Evolutionary conservation across 208 protist species (phyloP), one percentile per base, ranked within the genome.

Genomic region (Blastocrithidia nonstop): DNA sequence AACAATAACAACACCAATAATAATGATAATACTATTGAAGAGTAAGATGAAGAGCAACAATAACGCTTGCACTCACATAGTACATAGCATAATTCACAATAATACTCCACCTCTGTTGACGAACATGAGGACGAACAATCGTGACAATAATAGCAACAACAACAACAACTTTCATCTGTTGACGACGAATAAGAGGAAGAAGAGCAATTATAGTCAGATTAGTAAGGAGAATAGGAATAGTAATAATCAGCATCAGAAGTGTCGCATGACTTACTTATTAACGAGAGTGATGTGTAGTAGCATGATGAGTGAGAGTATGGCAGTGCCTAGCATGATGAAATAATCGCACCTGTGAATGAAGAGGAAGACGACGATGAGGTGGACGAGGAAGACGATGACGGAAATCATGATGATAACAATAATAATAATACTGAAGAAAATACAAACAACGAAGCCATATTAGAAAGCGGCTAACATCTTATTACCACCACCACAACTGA

Each of bases 151-250:
- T 6, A 46, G 41, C 29, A n/a, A 35, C 29, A 35, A n/a, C 29
- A n/a, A 35, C 29, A 35, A 11, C 29, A n/a, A 15, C 29, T 15
- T 35, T 11, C 29, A 35, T 11, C 11, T n/a, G 29, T 11, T 35
- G 29, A 35, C 29, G 29, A 35, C 29, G 29, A 35, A 35, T 35
- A n/a, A 35, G 29, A 35, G 29, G 11, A n/a, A 35, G n/a, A n/a
- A n/a, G n/a, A n/a, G n/a, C n/a, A n/a, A n/a, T n/a, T n/a, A n/a
- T n/a, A n/a, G n/a, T n/a, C n/a, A 13, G 13, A 13, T 35, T 13
- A 13, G 13, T 35, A 13, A 13, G 13, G 29, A n/a, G n/a, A n/a
- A n/a, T n/a, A n/a, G n/a, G n/a, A n/a, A n/a, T n/a, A n/a, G n/a
- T n/a, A n/a, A n/a, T n/a, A n/a, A n/a, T n/a, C n/a, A n/a, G n/a